Percentiles rank a stretch among this genome's conserved stretches.
phyloP scores from a whole-genome alignment of 331 rosid genomes.

The Ulmus americana region DNA sequence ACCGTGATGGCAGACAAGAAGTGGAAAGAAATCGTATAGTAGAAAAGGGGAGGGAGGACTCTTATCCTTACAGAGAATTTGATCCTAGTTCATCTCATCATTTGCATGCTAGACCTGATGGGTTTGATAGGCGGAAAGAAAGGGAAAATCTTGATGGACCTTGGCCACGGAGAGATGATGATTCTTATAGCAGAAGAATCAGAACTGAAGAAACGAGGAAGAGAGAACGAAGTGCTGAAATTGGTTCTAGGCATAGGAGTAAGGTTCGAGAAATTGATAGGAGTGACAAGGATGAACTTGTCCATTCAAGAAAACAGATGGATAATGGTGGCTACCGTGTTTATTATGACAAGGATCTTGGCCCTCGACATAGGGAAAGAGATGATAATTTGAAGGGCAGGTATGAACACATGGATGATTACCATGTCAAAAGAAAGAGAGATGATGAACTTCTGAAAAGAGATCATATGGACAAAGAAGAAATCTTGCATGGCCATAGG shows the following conservation, averaged over 20 bases:
- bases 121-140: constrained; percentile 68
- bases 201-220: constrained; percentile 78
- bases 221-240: constrained; percentile 66
- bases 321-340: constrained; percentile 82
- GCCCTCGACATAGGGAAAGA: constrained; percentile 75
- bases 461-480: constrained; percentile 77
- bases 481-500: constrained; percentile 53
- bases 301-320: constrained; percentile 55
- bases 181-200: constrained; percentile 62
- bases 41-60: constrained; percentile 59
- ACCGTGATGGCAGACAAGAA: constrained; percentile 59
- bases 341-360: constrained; percentile 70
- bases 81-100: constrained; percentile 61
- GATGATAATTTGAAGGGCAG: constrained; percentile 68
- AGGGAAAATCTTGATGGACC: constrained; percentile 63
- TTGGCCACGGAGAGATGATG: constrained; percentile 78
- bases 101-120: constrained; percentile 59
- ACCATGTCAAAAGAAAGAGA: constrained; percentile 80
- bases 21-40: constrained; percentile 52
- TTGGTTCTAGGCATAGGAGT: constrained; percentile 48
- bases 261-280: constrained; percentile 74
- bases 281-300: constrained; percentile 59
- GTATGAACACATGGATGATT: constrained; percentile 69
- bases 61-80: constrained; percentile 60
- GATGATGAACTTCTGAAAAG: constrained; percentile 74